Percentiles rank a stretch among this genome's conserved stretches.
phyloP scores from a whole-genome alignment of 2,329 filamentous ascomycete species.

The Camillea tinctor region DNA sequence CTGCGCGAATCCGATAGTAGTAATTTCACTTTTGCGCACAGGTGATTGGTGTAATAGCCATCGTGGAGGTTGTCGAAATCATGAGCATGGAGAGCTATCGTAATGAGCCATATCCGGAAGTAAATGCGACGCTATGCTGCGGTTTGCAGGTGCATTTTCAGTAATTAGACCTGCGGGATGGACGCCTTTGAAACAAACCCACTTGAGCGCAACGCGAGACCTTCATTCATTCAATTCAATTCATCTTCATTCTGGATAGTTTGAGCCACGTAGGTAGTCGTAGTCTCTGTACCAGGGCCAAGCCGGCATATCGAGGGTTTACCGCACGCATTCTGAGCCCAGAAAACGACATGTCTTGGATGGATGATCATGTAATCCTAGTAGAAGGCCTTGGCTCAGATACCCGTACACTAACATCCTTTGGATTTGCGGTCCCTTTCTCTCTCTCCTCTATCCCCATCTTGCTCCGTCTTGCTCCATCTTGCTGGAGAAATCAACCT shows the following conservation, averaged over 20 bases:
- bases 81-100: neutral
- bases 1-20: slow-evolving; percentile 25
- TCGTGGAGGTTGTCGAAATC: slow-evolving; percentile 12
- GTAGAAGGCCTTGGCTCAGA: neutral
- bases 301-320: slow-evolving; percentile 16
- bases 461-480: neutral
- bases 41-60: slow-evolving; percentile 25
- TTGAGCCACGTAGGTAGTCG: too few species aligned
- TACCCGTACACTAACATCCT: neutral
- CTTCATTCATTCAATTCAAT: too few species aligned
- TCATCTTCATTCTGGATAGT: too few species aligned
- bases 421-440: neutral
- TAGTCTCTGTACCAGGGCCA: slow-evolving; percentile 6
- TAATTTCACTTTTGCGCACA: slow-evolving; percentile 19
- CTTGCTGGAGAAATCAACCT: neutral
- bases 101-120: neutral
- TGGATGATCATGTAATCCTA: neutral
- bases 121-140: slow-evolving; percentile 6
- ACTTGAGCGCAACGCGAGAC: neutral
- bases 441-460: too few species aligned
- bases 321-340: neutral
- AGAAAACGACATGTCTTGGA: neutral
- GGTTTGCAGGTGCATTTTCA: slow-evolving; percentile 5
- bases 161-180: neutral
- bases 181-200: neutral